Conservation (phyloP, 1,284 basidiomycete genomes). For the Malassezia japonica region DNA sequence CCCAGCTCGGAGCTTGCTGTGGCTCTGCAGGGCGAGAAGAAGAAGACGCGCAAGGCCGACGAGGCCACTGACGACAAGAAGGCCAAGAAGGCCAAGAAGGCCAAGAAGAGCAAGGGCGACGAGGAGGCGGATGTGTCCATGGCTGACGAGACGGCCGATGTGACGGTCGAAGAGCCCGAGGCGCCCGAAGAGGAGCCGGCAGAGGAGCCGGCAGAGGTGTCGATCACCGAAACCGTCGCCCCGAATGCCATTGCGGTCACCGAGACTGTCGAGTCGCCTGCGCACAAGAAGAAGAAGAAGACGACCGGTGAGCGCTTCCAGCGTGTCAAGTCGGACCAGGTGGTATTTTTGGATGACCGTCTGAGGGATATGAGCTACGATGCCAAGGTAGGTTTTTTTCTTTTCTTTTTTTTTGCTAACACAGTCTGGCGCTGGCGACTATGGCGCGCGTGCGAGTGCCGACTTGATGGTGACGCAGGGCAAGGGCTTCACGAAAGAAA, state of each 20-base stretch:
- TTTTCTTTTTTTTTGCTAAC: not conserved
- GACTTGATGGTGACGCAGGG: conserved; percentile 89
- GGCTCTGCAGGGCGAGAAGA: not conserved
- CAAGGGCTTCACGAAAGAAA: conserved; percentile 91
- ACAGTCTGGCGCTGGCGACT: conserved; percentile 62
- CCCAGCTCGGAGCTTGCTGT: not conserved
- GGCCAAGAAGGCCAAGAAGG: conserved; percentile 4
- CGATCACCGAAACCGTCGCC: not conserved
- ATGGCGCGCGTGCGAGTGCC: conserved; percentile 71
- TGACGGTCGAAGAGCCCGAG: not conserved
- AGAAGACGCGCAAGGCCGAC: not conserved
- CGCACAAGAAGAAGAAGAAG: not conserved
- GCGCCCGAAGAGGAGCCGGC: not conserved
- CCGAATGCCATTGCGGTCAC: not conserved
- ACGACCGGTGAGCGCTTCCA: conserved; percentile 55
- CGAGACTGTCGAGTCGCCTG: not conserved
- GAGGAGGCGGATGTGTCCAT: not conserved
- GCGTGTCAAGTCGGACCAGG: conserved; percentile 64
- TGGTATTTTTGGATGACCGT: conserved; percentile 56
- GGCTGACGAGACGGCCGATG: not conserved
- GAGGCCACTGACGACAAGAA: not conserved
- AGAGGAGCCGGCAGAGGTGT: not conserved
- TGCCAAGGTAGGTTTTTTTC: conserved; percentile 54
- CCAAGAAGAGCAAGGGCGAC: too few species aligned
- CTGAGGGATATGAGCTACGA: conserved; percentile 74